Evolutionary conservation across 139 green algal species (phyloP).

Genomic region (Chlorella sp.): DNA sequence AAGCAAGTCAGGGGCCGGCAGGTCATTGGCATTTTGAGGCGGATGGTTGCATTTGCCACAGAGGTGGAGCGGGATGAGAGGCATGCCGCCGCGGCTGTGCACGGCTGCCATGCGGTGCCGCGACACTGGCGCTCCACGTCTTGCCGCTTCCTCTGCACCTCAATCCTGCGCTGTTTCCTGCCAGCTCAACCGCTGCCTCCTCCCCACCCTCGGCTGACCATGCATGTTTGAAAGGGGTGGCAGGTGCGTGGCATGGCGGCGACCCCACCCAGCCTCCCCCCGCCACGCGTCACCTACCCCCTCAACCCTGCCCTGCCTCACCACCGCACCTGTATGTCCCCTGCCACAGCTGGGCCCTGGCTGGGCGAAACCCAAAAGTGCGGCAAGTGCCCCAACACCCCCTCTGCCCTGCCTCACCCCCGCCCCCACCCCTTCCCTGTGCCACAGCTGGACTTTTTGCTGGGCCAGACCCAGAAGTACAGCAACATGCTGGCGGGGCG

Average conservation of each 20-base stretch:
- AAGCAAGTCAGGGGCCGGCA: constrained; percentile 80
- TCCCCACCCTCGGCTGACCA: no score
- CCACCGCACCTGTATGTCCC: neutral
- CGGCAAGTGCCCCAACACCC: constrained; percentile 49
- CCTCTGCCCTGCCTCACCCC: neutral
- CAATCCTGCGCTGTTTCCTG: neutral
- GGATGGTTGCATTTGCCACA: no score
- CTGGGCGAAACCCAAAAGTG: constrained; percentile 96
- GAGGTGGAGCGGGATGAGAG: no score
- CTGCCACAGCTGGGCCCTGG: constrained; percentile 85
- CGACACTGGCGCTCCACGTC: no score
- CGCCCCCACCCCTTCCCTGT: neutral
- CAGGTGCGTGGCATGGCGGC: no score
- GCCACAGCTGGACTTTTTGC: constrained; percentile 89
- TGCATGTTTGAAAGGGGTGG: no score
- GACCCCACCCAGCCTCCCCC: no score
- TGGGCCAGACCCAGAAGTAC: constrained; percentile 96
- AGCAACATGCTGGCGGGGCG: constrained; percentile 84
- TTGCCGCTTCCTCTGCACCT: neutral
- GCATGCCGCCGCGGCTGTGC: no score
- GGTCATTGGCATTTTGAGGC: constrained; percentile 39
- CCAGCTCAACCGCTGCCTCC: neutral
- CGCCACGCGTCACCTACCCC: no score
- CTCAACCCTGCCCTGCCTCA: neutral
- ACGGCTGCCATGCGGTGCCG: no score